phyloP scores from a whole-genome alignment of 2,329 filamentous ascomycete genomes.

The Epichloe sibirici region DNA sequence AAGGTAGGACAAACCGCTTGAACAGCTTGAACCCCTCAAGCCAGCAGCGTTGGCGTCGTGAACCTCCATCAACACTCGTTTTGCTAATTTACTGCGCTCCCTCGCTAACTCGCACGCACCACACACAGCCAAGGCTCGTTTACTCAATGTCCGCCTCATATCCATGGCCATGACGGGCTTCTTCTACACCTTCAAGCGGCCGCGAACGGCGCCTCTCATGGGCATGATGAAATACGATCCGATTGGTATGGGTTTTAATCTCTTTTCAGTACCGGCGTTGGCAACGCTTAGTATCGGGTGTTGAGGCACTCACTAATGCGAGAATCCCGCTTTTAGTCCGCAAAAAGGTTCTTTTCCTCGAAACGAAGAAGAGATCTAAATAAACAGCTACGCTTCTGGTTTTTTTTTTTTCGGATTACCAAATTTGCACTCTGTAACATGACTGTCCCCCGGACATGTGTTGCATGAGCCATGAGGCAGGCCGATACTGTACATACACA shows the following conservation, averaged over 20 bases:
- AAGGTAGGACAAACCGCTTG: constrained; percentile 8
- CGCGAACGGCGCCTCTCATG: constrained; percentile 68
- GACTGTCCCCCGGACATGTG: background rate
- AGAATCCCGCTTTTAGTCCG: constrained; percentile 49
- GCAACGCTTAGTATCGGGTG: background rate
- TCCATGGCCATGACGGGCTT: constrained; percentile 99
- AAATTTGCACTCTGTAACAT: background rate
- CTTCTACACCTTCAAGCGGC: constrained; percentile 83
- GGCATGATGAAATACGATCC: constrained; percentile 99
- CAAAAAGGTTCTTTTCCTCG: constrained; percentile 93
- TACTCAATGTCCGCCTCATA: constrained; percentile 84
- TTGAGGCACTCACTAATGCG: background rate
- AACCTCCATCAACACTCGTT: background rate
- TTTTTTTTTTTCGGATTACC: background rate
- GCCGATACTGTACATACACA: constrained; percentile 15
- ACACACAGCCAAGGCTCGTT: constrained; percentile 68
- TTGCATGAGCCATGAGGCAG: background rate
- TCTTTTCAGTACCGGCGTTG: background rate
- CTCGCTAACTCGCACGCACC: background rate
- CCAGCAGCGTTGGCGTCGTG: background rate
- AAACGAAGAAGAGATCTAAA: constrained; percentile 71
- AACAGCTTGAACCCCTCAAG: background rate
- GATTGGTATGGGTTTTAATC: constrained; percentile 50
- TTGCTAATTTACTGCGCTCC: constrained; percentile 6
- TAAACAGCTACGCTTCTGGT: constrained; percentile 15